A percentile compares a stretch with the other conserved stretches of the same genome.
These are phyloP conservation scores for Cyclotella cryptica DNA, from an alignment of 108 stramenopile species.

Conservation along the genomic window DNA sequence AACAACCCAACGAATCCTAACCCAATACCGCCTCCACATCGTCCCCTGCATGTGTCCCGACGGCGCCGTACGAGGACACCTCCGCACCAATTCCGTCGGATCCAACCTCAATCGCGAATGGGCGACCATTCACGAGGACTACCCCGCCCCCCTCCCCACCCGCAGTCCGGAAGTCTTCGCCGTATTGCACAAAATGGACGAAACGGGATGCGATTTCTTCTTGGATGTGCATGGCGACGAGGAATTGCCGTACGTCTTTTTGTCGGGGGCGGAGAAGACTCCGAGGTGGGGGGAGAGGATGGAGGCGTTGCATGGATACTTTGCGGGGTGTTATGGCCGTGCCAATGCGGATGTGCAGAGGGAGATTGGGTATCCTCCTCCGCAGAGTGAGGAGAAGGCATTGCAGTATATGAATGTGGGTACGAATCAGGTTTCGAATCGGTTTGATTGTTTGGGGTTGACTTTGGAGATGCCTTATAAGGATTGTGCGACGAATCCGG, in stretches of 20 bases:
- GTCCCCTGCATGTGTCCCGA: constrained; percentile 93
- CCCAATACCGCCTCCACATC: constrained; percentile 79
- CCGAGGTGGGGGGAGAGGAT: constrained; percentile 77
- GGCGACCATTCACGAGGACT: constrained; percentile 65
- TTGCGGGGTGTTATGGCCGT: constrained; percentile 69
- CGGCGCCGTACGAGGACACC: constrained; percentile 80
- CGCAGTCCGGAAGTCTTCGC: constrained; percentile 85
- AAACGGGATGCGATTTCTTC: constrained; percentile 84
- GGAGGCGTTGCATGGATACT: constrained; percentile 81
- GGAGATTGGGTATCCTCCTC: constrained; percentile 75
- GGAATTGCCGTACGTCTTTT: constrained; percentile 86
- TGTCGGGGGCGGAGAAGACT: constrained; percentile 81
- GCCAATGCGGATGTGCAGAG: constrained; percentile 84
- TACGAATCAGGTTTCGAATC: constrained; percentile 79
- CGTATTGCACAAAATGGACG: constrained; percentile 84
- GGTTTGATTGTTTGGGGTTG: constrained; percentile 85
- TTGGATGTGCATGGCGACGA: constrained; percentile 93
- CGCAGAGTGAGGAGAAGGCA: constrained; percentile 54
- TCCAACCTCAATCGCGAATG: constrained; percentile 93
- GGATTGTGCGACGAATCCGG: constrained; percentile 70
- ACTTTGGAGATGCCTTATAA: constrained; percentile 94
- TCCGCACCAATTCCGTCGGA: constrained; percentile 86
- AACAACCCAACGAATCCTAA: constrained; percentile 46
- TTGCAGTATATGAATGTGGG: constrained; percentile 74
- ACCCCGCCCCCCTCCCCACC: constrained; percentile 81